These are phyloP conservation scores for Mollisiaceae sp. DNA, from an alignment of 2,329 filamentous ascomycete genomes.

Conservation along the genomic window DNA sequence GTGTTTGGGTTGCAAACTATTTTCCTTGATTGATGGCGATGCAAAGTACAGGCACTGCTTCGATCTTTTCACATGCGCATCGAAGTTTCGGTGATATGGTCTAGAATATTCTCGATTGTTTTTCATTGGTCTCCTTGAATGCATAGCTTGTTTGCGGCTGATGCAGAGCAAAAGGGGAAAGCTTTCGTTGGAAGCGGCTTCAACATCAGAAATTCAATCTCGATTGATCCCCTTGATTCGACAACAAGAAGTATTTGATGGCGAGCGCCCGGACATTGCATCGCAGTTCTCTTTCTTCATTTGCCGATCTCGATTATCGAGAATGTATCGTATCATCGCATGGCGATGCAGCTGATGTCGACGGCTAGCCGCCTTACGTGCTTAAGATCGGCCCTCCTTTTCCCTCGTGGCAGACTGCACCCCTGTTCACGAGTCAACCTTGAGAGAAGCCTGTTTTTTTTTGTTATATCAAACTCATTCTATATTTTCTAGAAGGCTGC, in stretches of 20 bases:
- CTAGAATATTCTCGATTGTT: not conserved
- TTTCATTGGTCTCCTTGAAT: not conserved
- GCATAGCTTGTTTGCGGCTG: conserved; percentile 2
- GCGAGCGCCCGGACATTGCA: not conserved
- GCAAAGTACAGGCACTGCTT: not conserved
- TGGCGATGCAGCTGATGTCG: not conserved
- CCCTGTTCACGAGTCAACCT: not conserved
- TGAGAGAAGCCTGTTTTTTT: not conserved
- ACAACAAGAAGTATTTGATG: too few relatives aligned
- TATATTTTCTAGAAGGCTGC: not conserved
- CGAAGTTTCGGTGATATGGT: conserved; percentile 3
- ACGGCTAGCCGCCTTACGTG: not conserved
- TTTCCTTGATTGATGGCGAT: not conserved
- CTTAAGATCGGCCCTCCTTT: not conserved
- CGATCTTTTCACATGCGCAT: not conserved
- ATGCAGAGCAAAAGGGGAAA: not conserved
- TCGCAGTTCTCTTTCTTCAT: not conserved
- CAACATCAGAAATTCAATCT: not conserved
- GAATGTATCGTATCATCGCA: not conserved
- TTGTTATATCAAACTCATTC: not conserved
- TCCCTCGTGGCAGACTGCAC: not conserved
- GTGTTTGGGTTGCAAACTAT: not conserved
- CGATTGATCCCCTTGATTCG: not conserved
- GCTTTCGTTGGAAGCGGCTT: not conserved
- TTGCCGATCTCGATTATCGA: not conserved